These are phyloP conservation scores for Chondrus crispus DNA, from an alignment of 23 red algal genomes.

Conservation along the genomic window DNA sequence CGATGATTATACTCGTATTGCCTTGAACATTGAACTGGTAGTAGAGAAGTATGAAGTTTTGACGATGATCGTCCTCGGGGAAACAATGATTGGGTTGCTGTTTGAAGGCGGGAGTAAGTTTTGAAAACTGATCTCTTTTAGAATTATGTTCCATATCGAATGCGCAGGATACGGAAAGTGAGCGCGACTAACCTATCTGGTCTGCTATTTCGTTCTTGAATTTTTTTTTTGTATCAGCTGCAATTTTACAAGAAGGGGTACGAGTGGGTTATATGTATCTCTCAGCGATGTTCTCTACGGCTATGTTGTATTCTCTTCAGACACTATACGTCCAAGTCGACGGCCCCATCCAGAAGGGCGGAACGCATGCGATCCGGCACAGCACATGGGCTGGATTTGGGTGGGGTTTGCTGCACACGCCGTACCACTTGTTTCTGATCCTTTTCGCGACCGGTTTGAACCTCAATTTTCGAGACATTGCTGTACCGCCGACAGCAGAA, in stretches of 20 bases:
- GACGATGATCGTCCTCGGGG: conserved; percentile 62
- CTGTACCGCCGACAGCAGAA: not conserved
- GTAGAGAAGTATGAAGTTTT: conserved; percentile 63
- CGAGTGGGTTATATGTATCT: conserved; percentile 20
- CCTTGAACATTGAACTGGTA: conserved; percentile 52
- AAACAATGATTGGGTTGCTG: conserved; percentile 52
- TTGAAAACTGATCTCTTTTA: not conserved
- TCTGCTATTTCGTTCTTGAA: too few species aligned
- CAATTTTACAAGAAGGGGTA: conserved; percentile 28
- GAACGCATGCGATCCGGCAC: conserved; percentile 55
- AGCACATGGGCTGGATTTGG: not conserved
- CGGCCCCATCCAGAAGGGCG: conserved; percentile 24
- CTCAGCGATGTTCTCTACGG: not conserved
- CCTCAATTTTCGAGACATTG: conserved; percentile 40
- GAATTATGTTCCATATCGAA: not conserved
- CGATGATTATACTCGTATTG: not conserved
- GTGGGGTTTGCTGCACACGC: conserved; percentile 51
- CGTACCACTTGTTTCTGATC: conserved; percentile 59
- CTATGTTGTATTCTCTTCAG: conserved; percentile 49
- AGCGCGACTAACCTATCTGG: too few species aligned
- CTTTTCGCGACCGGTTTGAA: conserved; percentile 55
- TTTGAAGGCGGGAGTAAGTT: conserved; percentile 44
- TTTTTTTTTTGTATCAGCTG: not conserved
- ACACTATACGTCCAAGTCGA: conserved; percentile 65
- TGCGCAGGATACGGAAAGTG: not conserved